phyloP scores from a whole-genome alignment of 495 filamentous ascomycete species.

The Penicillium pulvis region DNA sequence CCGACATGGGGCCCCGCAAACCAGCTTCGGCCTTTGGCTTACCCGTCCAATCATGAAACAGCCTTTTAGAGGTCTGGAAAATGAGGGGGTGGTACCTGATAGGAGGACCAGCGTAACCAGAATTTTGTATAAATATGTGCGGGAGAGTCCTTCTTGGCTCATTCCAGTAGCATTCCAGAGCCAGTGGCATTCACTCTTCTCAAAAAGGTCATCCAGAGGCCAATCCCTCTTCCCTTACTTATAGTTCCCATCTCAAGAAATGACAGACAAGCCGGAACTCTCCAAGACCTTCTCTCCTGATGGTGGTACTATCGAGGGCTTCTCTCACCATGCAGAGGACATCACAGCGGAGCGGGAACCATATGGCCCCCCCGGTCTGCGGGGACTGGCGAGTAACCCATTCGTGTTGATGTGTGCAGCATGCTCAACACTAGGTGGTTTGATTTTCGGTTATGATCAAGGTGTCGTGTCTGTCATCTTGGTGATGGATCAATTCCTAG shows the following conservation, averaged over 20 bases:
- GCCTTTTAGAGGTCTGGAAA: neutral
- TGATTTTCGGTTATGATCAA: conserved; percentile 61
- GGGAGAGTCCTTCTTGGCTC: neutral
- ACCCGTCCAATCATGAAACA: conserved; percentile 15
- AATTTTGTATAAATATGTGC: conserved; percentile 4
- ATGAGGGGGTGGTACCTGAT: neutral
- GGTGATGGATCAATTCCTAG: conserved; percentile 60
- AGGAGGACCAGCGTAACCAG: neutral
- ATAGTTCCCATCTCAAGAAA: conserved; percentile 5
- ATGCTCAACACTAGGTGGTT: conserved; percentile 57
- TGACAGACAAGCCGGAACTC: conserved; percentile 16
- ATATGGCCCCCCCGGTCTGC: conserved; percentile 50
- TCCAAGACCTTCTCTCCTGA: conserved; percentile 25
- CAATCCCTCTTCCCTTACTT: conserved; percentile 1
- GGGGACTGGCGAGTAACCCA: conserved; percentile 49
- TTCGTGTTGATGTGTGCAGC: conserved; percentile 56
- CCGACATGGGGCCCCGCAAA: conserved; percentile 8
- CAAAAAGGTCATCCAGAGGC: neutral
- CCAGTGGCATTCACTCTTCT: neutral
- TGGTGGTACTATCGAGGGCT: conserved; percentile 28
- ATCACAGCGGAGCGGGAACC: conserved; percentile 41
- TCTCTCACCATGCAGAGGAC: conserved; percentile 46
- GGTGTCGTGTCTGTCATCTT: conserved; percentile 58
- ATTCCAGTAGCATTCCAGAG: neutral
- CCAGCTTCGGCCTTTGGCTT: conserved; percentile 19